Base-by-base conservation (phyloP, 805 yeast species). In the Kregervanrija fluxuum region DNA sequence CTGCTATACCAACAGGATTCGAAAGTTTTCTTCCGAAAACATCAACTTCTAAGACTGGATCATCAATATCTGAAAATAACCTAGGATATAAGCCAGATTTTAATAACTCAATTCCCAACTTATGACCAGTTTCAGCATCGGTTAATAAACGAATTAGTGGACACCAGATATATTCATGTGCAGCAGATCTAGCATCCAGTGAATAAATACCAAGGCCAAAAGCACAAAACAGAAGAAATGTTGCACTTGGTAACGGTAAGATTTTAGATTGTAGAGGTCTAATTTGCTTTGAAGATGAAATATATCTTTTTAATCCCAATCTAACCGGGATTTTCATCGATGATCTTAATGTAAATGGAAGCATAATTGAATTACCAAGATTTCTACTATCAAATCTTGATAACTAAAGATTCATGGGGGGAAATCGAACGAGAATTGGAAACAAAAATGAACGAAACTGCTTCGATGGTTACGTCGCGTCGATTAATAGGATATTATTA, bases 1-100 rank as follows among this genome's bases (percentile, higher is more conserved):
- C 98, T 41, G 98, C 97, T 55, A 90, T 73, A 11, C 97, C 97
- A 41, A 91, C 70, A 17, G 98, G 97, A 45, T 82, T 81, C 15
- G 73, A 72, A 59, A 91, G 66, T 0, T 57, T 67, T 44, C 70
- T 74, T 8, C 87, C 88, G 60, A 86, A 85, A 0, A 82, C 82
- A 35, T 71, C 61, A 15, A 82, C 88, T 12, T 73, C 66, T 49
- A 86, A 68, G 3, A 66, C 62, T 11, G 71, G 70, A 47, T 75
- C 79, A 46, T 71, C 77, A 32, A 67, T 61, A 48, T 80, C 85
- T 40, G 70, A 70, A 47, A 71, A 71, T 43, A 83, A 67, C 46
- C 71, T 69, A 31, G 95, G 95, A 9, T 74, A 62, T 5, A 86
- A 51, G 0, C 93, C 93, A 51, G 74, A 68, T 59, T 81, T 83